Percentiles rank a stretch among this genome's conserved stretches.
Conservation (phyloP, 2,329 filamentous ascomycete species). For the Sporothrix variecibatus region DNA sequence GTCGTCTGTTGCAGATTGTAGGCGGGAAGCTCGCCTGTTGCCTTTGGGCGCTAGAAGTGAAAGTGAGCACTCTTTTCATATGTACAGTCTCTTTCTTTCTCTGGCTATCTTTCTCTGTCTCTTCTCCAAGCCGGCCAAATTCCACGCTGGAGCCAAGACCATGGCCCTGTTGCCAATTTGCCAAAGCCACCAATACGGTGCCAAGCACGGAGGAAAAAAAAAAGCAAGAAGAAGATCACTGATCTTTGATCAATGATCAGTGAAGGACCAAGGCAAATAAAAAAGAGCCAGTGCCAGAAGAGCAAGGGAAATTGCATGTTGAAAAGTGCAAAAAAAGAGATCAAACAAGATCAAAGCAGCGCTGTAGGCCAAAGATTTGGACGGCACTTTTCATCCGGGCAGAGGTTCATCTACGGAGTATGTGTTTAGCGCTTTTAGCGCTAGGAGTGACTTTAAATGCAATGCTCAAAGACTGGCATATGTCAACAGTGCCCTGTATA, state of each 20-base stretch:
- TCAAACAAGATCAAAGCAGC: not conserved
- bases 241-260: not conserved
- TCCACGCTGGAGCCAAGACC: not conserved
- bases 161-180: not conserved
- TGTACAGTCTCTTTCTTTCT: not conserved
- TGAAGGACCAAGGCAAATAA: not conserved
- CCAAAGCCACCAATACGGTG: not conserved
- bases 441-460: not conserved
- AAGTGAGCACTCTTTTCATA: not conserved
- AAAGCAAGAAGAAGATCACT: not conserved
- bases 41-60: not conserved
- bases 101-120: no score
- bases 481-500: not conserved
- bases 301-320: not conserved
- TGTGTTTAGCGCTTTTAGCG: not conserved
- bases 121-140: no score
- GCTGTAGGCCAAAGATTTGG: not conserved
- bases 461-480: no score
- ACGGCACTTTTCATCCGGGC: not conserved
- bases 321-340: not conserved
- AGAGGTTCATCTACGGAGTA: not conserved
- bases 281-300: not conserved
- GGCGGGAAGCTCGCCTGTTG: not conserved
- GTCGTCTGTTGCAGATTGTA: not conserved
- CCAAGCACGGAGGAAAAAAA: slow-evolving; percentile 3